These are phyloP conservation scores for Rhipidocladum racemiflorum DNA, from an alignment of 176 grass and related monocot genomes.

Conservation along the genomic window DNA sequence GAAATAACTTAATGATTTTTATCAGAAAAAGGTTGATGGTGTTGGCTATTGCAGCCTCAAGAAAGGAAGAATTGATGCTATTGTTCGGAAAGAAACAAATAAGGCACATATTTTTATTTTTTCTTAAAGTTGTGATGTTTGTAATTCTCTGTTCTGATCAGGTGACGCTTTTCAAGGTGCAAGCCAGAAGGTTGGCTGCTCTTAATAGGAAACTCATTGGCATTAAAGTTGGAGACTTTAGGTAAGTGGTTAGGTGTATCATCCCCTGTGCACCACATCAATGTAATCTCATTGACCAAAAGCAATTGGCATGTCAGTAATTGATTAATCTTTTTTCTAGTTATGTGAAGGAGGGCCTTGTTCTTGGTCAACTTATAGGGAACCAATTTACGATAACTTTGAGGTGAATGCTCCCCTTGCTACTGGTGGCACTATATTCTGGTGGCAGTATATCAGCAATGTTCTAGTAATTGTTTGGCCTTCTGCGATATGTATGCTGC, in stretches of 20 bases:
- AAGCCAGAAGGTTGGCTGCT: constrained; percentile 66
- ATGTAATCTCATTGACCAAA: background rate
- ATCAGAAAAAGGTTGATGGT: background rate
- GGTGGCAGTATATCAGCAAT: background rate
- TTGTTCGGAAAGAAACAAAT: background rate
- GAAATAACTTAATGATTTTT: background rate
- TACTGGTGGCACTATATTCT: background rate
- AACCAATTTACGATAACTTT: constrained; percentile 91
- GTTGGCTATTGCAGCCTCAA: background rate
- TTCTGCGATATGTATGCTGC: constrained; percentile 8
- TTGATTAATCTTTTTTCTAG: constrained; percentile 38
- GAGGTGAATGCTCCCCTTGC: constrained; percentile 46
- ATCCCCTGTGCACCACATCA: background rate
- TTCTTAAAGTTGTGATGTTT: background rate
- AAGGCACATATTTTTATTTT: background rate
- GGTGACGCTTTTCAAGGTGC: constrained; percentile 92
- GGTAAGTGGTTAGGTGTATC: constrained; percentile 44
- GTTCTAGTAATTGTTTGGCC: background rate
- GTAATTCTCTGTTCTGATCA: background rate
- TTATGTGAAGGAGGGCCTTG: constrained; percentile 91
- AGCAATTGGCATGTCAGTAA: constrained; percentile 13
- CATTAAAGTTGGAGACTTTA: constrained; percentile 90
- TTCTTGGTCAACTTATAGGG: constrained; percentile 86
- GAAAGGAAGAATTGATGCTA: background rate
- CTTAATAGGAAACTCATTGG: constrained; percentile 87